phyloP scores from a whole-genome alignment of 2,329 filamentous ascomycete species.

The Elsinoe perseae region DNA sequence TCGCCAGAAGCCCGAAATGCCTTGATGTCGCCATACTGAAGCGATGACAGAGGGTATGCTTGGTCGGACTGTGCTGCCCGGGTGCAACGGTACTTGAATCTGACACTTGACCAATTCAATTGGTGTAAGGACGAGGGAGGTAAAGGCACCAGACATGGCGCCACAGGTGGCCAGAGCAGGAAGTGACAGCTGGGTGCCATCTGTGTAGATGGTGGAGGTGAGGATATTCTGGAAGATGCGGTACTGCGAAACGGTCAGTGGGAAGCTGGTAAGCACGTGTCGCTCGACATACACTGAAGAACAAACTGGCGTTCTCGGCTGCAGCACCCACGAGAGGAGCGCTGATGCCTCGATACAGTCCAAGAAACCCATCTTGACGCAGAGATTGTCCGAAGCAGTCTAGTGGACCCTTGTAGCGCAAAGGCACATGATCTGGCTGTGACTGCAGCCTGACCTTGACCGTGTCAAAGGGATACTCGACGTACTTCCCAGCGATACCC shows the following conservation, averaged over 20 bases:
- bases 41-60: slow-evolving; percentile 64
- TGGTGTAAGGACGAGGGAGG: slow-evolving; percentile 83
- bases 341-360: slow-evolving; percentile 86
- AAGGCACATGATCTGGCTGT: slow-evolving; percentile 76
- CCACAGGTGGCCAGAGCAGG: slow-evolving; percentile 69
- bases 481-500: slow-evolving; percentile 85
- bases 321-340: slow-evolving; percentile 87
- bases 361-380: slow-evolving; percentile 65
- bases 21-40: slow-evolving; percentile 74
- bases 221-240: slow-evolving; percentile 49
- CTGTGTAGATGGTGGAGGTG: slow-evolving; percentile 54
- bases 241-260: slow-evolving; percentile 34
- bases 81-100: slow-evolving; percentile 62
- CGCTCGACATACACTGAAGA: slow-evolving; percentile 50
- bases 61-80: slow-evolving; percentile 38
- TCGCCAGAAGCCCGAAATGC: slow-evolving; percentile 83
- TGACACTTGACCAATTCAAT: slow-evolving; percentile 98
- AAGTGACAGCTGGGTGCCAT: slow-evolving; percentile 57
- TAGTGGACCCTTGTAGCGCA: slow-evolving; percentile 75
- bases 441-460: slow-evolving; percentile 96
- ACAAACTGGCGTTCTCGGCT: slow-evolving; percentile 83
- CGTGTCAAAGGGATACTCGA: slow-evolving; percentile 98
- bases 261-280: not conserved
- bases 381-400: slow-evolving; percentile 91
- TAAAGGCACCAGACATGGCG: slow-evolving; percentile 78